Conservation (phyloP, 768 basidiomycete genomes). For the Porphyrellus cyaneotinctus region DNA sequence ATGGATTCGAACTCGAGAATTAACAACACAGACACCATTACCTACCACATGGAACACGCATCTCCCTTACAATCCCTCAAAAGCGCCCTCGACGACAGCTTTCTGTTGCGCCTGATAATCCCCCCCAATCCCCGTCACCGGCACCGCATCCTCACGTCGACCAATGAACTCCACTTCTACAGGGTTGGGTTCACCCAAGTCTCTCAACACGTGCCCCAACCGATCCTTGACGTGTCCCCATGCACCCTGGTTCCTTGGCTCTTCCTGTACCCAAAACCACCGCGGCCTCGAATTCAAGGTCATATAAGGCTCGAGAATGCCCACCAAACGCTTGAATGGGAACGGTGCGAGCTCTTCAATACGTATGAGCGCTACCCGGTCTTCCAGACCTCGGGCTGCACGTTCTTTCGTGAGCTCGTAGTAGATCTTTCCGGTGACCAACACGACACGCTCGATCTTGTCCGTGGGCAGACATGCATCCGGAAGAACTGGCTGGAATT, state of each 20-base stretch:
- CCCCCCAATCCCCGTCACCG: slow-evolving; percentile 72
- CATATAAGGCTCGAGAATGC: slow-evolving; percentile 45
- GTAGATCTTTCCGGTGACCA: slow-evolving; percentile 82
- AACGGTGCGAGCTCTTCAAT: slow-evolving; percentile 87
- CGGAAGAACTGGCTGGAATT: slow-evolving; percentile 64
- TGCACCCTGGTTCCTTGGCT: slow-evolving; percentile 84
- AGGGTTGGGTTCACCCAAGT: slow-evolving; percentile 29
- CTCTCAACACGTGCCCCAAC: slow-evolving; percentile 48
- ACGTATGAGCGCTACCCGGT: slow-evolving; percentile 64
- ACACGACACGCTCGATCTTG: slow-evolving; percentile 58
- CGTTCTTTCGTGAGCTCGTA: slow-evolving; percentile 81
- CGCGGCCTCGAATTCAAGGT: slow-evolving; percentile 36
- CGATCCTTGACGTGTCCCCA: slow-evolving; percentile 63
- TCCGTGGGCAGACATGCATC: slow-evolving; percentile 38
- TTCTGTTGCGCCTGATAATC: slow-evolving; percentile 65
- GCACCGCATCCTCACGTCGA: slow-evolving; percentile 65
- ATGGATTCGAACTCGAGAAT: background rate
- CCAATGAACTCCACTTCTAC: slow-evolving; percentile 61
- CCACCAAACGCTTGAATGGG: slow-evolving; percentile 58
- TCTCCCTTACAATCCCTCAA: slow-evolving; percentile 39
- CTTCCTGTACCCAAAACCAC: slow-evolving; percentile 76
- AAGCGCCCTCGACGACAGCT: slow-evolving; percentile 54
- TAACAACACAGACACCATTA: background rate
- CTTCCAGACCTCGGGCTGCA: slow-evolving; percentile 41
- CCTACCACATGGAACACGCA: too few relatives aligned